Percentiles rank a stretch among this genome's conserved stretches.
These are phyloP conservation scores for Choiromyces venosus DNA, from an alignment of 495 filamentous ascomycete species.

Conservation along the genomic window DNA sequence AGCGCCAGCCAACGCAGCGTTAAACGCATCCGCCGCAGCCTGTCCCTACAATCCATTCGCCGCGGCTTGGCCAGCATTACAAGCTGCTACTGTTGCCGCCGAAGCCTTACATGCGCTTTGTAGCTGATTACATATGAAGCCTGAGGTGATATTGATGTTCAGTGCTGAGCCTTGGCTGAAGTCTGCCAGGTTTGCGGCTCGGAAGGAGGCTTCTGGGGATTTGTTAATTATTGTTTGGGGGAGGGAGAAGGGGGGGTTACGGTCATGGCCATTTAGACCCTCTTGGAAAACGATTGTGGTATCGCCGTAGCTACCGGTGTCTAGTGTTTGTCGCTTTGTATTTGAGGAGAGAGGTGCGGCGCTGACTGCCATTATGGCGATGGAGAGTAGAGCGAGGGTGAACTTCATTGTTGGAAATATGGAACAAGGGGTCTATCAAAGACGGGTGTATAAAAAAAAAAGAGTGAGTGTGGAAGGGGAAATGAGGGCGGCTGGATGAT, in stretches of 20 bases:
- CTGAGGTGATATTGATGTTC: slow-evolving; percentile 52
- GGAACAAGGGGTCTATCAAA: slow-evolving; percentile 15
- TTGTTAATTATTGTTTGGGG: not conserved
- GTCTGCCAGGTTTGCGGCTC: slow-evolving; percentile 48
- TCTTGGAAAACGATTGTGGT: slow-evolving; percentile 54
- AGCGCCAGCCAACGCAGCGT: slow-evolving; percentile 39
- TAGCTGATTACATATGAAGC: slow-evolving; percentile 55
- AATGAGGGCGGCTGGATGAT: slow-evolving; percentile 15
- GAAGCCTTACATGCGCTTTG: slow-evolving; percentile 51
- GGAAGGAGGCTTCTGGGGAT: slow-evolving; percentile 48
- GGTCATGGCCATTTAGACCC: slow-evolving; percentile 52
- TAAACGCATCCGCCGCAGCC: slow-evolving; percentile 58
- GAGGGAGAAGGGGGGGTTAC: slow-evolving; percentile 46
- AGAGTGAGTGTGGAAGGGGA: slow-evolving; percentile 1
- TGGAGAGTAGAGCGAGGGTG: slow-evolving; percentile 5
- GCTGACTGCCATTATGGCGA: not conserved
- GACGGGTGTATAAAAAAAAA: slow-evolving; percentile 5
- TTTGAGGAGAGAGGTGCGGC: slow-evolving; percentile 11
- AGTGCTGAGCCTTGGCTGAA: slow-evolving; percentile 58
- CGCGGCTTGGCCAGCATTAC: slow-evolving; percentile 47
- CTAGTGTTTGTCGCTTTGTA: slow-evolving; percentile 37
- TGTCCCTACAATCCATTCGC: slow-evolving; percentile 46
- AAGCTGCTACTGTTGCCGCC: slow-evolving; percentile 48
- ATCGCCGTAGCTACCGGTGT: slow-evolving; percentile 51
- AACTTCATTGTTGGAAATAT: slow-evolving; percentile 13